These are phyloP conservation scores for Corrigiola litoralis DNA, from an alignment of 179 eudicot species.

Conservation along the genomic window DNA sequence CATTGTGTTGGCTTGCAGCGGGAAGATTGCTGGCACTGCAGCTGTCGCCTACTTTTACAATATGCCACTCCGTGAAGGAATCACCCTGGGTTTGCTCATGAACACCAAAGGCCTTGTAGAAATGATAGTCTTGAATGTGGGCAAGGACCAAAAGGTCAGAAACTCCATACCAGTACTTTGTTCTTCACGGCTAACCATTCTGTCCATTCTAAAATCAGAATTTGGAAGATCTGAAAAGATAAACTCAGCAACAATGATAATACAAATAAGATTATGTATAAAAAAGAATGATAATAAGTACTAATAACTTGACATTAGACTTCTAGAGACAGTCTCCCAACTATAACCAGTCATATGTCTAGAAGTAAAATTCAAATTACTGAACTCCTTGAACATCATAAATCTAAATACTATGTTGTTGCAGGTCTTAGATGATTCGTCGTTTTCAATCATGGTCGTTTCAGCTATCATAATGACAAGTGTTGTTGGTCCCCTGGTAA, in stretches of 20 bases:
- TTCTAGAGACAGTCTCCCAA: neutral
- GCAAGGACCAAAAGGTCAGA: constrained; percentile 42
- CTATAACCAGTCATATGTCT: neutral
- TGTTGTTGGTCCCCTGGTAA: constrained; percentile 42
- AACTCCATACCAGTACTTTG: neutral
- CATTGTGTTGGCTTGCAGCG: constrained; percentile 27
- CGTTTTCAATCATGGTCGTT: constrained; percentile 48
- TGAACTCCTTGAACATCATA: neutral
- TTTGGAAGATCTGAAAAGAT: neutral
- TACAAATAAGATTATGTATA: neutral
- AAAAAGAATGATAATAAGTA: neutral
- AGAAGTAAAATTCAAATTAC: neutral
- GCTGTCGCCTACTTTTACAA: constrained; percentile 26
- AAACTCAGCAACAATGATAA: neutral
- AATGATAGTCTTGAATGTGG: constrained; percentile 45
- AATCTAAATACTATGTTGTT: neutral
- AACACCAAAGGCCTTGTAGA: constrained; percentile 59
- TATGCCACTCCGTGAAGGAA: constrained; percentile 47
- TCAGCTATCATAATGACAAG: constrained; percentile 47
- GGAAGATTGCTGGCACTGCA: constrained; percentile 44
- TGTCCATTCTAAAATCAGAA: neutral
- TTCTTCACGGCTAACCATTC: neutral
- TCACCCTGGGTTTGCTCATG: constrained; percentile 51
- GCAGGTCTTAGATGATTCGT: constrained; percentile 45
- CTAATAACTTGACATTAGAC: too few species aligned